These are phyloP conservation scores for Xenoacremonium recifei DNA, from an alignment of 2,329 filamentous ascomycete genomes.

Conservation along the genomic window DNA sequence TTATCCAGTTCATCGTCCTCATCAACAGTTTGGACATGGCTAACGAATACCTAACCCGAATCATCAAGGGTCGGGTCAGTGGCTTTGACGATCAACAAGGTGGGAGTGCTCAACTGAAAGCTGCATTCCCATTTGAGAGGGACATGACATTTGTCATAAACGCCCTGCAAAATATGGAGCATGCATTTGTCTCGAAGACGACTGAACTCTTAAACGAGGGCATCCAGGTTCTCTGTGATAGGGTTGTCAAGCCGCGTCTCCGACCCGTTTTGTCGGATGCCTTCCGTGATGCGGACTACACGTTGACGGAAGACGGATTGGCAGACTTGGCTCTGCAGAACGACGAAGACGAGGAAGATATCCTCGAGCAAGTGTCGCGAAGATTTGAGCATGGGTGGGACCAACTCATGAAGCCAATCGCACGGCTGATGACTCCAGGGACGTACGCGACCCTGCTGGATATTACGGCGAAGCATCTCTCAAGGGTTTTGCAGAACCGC, in stretches of 20 bases:
- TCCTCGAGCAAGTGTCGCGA: slow-evolving; percentile 68
- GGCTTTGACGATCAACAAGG: slow-evolving; percentile 37
- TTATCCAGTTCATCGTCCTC: slow-evolving; percentile 85
- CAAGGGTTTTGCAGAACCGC: slow-evolving; percentile 80
- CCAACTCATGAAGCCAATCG: slow-evolving; percentile 78
- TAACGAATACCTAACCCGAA: slow-evolving; percentile 85
- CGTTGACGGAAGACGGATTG: slow-evolving; percentile 61
- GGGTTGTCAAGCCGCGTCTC: slow-evolving; percentile 81
- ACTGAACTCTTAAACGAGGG: slow-evolving; percentile 81
- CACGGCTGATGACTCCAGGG: slow-evolving; percentile 75
- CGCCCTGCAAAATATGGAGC: slow-evolving; percentile 66
- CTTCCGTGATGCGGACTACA: slow-evolving; percentile 90
- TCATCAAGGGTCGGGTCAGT: slow-evolving; percentile 68
- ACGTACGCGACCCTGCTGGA: slow-evolving; percentile 77
- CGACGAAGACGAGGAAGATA: slow-evolving; percentile 52
- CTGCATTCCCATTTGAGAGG: slow-evolving; percentile 77
- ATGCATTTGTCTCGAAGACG: slow-evolving; percentile 73
- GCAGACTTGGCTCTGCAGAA: slow-evolving; percentile 53
- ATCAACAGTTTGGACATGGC: slow-evolving; percentile 95
- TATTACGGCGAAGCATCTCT: slow-evolving; percentile 70
- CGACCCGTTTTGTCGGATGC: slow-evolving; percentile 82
- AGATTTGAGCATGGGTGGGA: slow-evolving; percentile 88
- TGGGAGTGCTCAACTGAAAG: slow-evolving; percentile 46
- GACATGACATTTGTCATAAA: slow-evolving; percentile 70
- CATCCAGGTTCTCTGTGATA: slow-evolving; percentile 80